These are phyloP conservation scores for Euryodendron excelsum DNA, from an alignment of 148 eudicot genomes.

Conservation along the genomic window DNA sequence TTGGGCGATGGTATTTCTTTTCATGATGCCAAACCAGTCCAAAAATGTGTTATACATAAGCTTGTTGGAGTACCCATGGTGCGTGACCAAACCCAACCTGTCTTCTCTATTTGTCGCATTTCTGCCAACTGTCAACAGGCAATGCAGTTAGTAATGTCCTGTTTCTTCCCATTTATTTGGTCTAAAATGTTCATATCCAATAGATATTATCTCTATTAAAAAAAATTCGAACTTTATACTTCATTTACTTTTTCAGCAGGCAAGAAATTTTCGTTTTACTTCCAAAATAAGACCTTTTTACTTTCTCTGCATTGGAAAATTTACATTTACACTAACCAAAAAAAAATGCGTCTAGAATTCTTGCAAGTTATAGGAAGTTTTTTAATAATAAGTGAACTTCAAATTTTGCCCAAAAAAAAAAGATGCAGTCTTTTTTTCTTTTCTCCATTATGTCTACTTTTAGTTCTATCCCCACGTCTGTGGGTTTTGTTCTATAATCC, in stretches of 20 bases:
- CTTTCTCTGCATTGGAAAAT: background rate
- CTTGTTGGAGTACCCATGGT: slow-evolving; percentile 72
- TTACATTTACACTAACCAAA: too few relatives aligned
- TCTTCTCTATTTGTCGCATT: slow-evolving; percentile 40
- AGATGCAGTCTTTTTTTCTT: background rate
- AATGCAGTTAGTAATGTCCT: background rate
- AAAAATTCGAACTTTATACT: background rate
- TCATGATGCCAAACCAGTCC: slow-evolving; percentile 61
- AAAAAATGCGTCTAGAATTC: too few relatives aligned
- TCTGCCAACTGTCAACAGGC: slow-evolving; percentile 67
- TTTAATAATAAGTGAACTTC: background rate
- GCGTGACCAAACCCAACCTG: slow-evolving; percentile 68
- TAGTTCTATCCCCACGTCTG: background rate
- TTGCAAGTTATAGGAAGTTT: background rate
- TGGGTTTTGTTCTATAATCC: background rate
- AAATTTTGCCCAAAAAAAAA: background rate
- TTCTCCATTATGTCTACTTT: background rate
- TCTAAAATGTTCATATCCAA: background rate
- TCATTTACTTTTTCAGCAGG: background rate
- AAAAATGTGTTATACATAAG: slow-evolving; percentile 48
- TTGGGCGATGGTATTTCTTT: background rate
- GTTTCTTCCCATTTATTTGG: background rate
- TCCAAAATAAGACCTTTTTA: background rate
- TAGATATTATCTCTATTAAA: background rate
- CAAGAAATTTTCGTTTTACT: background rate